phyloP scores from a whole-genome alignment of 257 asterid genomes.

The Echites panduratus region DNA sequence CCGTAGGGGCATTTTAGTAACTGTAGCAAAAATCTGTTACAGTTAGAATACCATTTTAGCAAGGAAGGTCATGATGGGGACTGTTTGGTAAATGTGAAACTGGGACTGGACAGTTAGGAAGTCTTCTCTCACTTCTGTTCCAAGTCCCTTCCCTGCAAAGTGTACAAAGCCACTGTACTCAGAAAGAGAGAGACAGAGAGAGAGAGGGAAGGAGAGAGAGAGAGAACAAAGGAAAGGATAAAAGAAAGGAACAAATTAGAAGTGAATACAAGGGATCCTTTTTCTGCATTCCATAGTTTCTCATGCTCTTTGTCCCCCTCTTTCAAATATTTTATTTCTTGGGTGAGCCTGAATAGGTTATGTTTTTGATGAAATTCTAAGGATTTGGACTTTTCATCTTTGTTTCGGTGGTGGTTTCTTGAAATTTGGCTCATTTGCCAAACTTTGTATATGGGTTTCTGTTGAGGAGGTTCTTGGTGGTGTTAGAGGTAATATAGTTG shows the following conservation, averaged over 20 bases:
- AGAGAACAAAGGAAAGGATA: slow-evolving; percentile 36
- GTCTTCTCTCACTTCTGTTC: slow-evolving; percentile 66
- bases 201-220: neutral
- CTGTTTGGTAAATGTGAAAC: slow-evolving; percentile 49
- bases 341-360: neutral
- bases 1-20: slow-evolving; percentile 11
- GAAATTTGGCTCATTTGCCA: slow-evolving; percentile 9
- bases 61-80: slow-evolving; percentile 40
- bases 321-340: slow-evolving; percentile 20
- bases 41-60: slow-evolving; percentile 12
- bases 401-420: neutral
- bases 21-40: slow-evolving; percentile 2
- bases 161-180: slow-evolving; percentile 26
- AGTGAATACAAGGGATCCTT: slow-evolving; percentile 30
- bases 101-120: slow-evolving; percentile 34
- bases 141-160: slow-evolving; percentile 95
- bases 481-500: slow-evolving; percentile 3
- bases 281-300: slow-evolving; percentile 15
- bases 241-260: slow-evolving; percentile 35
- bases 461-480: slow-evolving; percentile 16
- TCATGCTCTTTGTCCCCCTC: slow-evolving; percentile 13
- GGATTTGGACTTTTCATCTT: slow-evolving; percentile 14
- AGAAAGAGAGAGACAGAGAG: neutral
- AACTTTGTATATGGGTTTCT: slow-evolving; percentile 29
- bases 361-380: slow-evolving; percentile 10